Conservation (phyloP, 257 asterid species). For the Petunia secreta region DNA sequence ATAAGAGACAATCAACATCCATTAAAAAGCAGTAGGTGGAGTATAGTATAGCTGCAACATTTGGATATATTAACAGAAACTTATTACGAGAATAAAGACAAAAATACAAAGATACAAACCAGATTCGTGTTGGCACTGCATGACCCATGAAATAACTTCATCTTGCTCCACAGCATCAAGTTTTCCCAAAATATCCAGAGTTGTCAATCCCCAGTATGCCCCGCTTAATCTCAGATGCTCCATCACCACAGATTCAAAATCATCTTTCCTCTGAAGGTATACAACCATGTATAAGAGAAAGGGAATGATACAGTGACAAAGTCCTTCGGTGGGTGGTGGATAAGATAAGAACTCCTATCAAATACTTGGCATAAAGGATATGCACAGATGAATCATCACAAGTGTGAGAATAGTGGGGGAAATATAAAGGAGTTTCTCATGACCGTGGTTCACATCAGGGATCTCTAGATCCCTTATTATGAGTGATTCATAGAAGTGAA, state of each 20-base stretch:
- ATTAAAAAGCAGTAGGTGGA: background rate
- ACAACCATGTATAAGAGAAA: background rate
- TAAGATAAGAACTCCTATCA: background rate
- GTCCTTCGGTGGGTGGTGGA: background rate
- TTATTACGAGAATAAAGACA: slow-evolving; percentile 4
- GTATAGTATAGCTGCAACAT: background rate
- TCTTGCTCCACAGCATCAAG: slow-evolving; percentile 73
- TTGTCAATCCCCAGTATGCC: slow-evolving; percentile 94
- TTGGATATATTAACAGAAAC: background rate
- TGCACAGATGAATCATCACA: background rate
- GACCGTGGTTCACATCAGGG: too few species aligned
- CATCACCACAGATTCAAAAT: slow-evolving; percentile 79
- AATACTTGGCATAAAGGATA: background rate
- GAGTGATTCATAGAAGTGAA: too few species aligned
- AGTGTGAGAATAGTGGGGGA: background rate
- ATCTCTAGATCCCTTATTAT: too few species aligned
- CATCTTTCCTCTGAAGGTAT: slow-evolving; percentile 65
- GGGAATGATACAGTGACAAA: background rate
- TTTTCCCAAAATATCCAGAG: slow-evolving; percentile 82
- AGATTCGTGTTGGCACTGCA: slow-evolving; percentile 94
- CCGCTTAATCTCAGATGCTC: slow-evolving; percentile 91
- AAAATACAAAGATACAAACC: slow-evolving; percentile 52
- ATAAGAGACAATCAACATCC: background rate
- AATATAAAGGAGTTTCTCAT: background rate
- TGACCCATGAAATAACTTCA: slow-evolving; percentile 79